Conservation (phyloP, 495 filamentous ascomycete genomes). For the Neurospora sp. region DNA sequence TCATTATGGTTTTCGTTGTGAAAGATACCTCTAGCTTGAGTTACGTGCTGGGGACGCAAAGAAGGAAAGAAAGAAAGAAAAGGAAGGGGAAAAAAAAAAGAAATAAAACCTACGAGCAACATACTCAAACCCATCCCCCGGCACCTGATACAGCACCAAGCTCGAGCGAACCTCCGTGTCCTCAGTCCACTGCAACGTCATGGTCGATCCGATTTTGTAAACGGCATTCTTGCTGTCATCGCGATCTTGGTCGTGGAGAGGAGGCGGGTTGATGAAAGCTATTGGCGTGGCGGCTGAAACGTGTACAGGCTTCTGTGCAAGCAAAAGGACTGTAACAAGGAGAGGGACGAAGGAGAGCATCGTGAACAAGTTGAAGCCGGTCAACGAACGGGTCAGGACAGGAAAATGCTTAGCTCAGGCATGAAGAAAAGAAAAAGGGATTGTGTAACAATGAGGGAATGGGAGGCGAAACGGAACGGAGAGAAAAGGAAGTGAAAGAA, state of each 20-base stretch:
- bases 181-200: neutral
- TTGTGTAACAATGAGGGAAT: slow-evolving; percentile 1
- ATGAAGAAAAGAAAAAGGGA: neutral
- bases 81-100: too few relatives aligned
- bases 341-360: neutral
- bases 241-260: neutral
- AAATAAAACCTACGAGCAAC: neutral
- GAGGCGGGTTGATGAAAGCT: neutral
- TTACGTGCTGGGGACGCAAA: too few relatives aligned
- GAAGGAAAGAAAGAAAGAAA: too few relatives aligned
- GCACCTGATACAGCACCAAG: neutral
- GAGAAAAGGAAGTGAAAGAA: neutral
- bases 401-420: neutral
- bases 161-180: neutral
- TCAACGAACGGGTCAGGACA: neutral
- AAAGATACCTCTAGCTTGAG: too few relatives aligned
- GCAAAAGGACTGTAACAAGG: neutral
- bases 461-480: neutral
- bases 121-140: neutral
- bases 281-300: neutral
- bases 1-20: too few relatives aligned
- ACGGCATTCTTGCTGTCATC: neutral
- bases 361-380: neutral
- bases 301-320: neutral
- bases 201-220: neutral